Evolutionary conservation across 495 filamentous ascomycete genomes (phyloP).

Genomic region (Aspergillus funiculosus): DNA sequence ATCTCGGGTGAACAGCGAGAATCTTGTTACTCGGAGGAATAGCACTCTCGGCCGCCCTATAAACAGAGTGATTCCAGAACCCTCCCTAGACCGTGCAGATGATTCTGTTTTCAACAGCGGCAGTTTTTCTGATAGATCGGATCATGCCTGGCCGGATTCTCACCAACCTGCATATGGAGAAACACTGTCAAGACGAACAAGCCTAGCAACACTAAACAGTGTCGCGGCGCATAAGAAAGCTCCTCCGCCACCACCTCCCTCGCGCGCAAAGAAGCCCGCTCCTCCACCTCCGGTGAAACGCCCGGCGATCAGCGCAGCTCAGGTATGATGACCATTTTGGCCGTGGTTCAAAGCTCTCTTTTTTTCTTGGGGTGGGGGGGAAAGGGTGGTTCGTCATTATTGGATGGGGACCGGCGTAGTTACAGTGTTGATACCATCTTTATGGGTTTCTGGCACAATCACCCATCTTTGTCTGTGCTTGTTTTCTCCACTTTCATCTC

Average conservation of each 20-base stretch:
- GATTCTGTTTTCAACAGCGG: conserved; percentile 48
- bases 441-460: conserved; percentile 9
- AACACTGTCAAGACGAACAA: conserved; percentile 51
- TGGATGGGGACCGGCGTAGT: too few relatives aligned
- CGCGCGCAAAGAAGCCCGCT: conserved; percentile 68
- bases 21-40: conserved; percentile 37
- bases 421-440: not conserved
- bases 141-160: conserved; percentile 50
- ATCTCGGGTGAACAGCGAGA: conserved; percentile 55
- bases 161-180: conserved; percentile 60
- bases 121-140: conserved; percentile 55
- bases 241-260: conserved; percentile 78
- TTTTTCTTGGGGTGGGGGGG: too few relatives aligned
- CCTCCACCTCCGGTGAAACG: conserved; percentile 53
- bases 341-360: too few relatives aligned
- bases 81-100: conserved; percentile 60
- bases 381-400: too few relatives aligned
- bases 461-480: not conserved
- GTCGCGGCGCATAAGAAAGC: conserved; percentile 54
- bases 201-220: conserved; percentile 42
- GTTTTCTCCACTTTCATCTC: conserved; percentile 8
- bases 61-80: conserved; percentile 42
- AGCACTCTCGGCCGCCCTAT: conserved; percentile 41
- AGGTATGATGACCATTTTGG: too few relatives aligned
- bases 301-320: conserved; percentile 30